A percentile compares a stretch with the other conserved stretches of the same genome.
phyloP scores from a whole-genome alignment of 2,329 filamentous ascomycete species.

The Drechslera avenae region DNA sequence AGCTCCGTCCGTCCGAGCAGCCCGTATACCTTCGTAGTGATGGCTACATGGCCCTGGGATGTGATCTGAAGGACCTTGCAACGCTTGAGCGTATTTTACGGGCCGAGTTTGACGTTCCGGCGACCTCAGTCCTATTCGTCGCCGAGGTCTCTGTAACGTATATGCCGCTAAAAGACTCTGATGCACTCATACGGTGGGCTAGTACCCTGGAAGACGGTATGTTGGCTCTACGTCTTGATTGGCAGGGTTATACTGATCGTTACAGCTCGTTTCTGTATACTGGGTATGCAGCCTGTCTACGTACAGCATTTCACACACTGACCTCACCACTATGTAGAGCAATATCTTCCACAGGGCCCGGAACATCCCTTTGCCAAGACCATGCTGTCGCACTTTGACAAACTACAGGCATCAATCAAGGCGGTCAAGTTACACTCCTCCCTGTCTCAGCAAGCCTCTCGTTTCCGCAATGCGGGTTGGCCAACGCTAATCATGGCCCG shows the following conservation, averaged over 20 bases:
- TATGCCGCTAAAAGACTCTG: conserved; percentile 75
- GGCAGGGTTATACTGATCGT: conserved; percentile 9
- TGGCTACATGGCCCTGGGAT: conserved; percentile 78
- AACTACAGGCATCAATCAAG: conserved; percentile 77
- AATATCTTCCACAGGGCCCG: conserved; percentile 77
- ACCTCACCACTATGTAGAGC: conserved; percentile 58
- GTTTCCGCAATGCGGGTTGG: conserved; percentile 77
- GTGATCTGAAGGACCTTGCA: conserved; percentile 73
- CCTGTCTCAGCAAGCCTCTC: conserved; percentile 66
- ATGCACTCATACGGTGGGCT: conserved; percentile 80
- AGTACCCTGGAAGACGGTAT: conserved; percentile 69
- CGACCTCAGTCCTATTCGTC: conserved; percentile 74
- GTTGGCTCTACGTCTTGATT: conserved; percentile 22
- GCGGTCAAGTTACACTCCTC: conserved; percentile 73
- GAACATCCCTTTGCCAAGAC: conserved; percentile 83
- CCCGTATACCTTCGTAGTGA: conserved; percentile 57
- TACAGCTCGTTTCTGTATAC: conserved; percentile 77
- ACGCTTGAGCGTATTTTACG: conserved; percentile 65
- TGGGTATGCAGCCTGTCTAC: conserved; percentile 46
- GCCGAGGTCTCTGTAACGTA: conserved; percentile 93
- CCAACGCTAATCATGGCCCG: conserved; percentile 59
- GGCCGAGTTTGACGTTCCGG: conserved; percentile 61
- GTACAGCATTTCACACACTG: conserved; percentile 1
- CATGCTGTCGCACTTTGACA: conserved; percentile 84
- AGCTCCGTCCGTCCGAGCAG: conserved; percentile 33